Evolutionary conservation across 805 yeast genomes (phyloP).

Genomic region (Schwanniomyces yamadae): DNA sequence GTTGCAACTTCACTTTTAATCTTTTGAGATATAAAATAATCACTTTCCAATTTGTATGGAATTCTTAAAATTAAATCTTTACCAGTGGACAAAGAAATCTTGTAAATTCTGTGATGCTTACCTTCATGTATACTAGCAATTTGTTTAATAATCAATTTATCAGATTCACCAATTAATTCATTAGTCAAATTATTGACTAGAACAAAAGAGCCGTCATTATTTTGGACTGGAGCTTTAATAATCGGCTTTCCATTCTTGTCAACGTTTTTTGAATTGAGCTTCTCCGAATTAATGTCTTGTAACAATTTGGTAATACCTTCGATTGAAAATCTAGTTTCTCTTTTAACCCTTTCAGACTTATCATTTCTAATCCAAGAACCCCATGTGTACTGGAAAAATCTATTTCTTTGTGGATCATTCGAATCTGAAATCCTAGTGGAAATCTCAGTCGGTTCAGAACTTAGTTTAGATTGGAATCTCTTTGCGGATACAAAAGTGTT

Average conservation of each 20-base stretch:
- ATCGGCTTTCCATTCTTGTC: constrained; percentile 20
- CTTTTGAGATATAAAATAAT: constrained; percentile 60
- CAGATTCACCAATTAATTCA: constrained; percentile 44
- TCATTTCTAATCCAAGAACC: constrained; percentile 93
- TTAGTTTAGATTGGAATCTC: constrained; percentile 9
- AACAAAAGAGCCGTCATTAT: constrained; percentile 41
- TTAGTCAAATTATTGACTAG: constrained; percentile 50
- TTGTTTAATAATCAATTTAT: constrained; percentile 55
- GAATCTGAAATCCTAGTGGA: constrained; percentile 59
- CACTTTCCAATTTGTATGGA: constrained; percentile 77
- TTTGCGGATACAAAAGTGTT: background rate
- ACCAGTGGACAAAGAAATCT: constrained; percentile 60
- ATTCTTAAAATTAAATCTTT: constrained; percentile 73
- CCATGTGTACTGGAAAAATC: constrained; percentile 88
- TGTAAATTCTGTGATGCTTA: constrained; percentile 86
- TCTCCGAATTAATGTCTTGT: constrained; percentile 42
- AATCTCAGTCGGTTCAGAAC: constrained; percentile 34
- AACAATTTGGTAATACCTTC: constrained; percentile 67
- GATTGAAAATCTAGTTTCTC: constrained; percentile 79
- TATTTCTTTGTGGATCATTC: constrained; percentile 63
- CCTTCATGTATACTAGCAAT: constrained; percentile 90
- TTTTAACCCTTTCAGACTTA: constrained; percentile 63
- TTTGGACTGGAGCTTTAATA: constrained; percentile 35
- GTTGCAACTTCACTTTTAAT: constrained; percentile 92
- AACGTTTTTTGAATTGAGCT: constrained; percentile 22